Evolutionary conservation across 805 yeast genomes (phyloP), one percentile per base, ranked within the genome.

Genomic region (Myxozyma neglecta): DNA sequence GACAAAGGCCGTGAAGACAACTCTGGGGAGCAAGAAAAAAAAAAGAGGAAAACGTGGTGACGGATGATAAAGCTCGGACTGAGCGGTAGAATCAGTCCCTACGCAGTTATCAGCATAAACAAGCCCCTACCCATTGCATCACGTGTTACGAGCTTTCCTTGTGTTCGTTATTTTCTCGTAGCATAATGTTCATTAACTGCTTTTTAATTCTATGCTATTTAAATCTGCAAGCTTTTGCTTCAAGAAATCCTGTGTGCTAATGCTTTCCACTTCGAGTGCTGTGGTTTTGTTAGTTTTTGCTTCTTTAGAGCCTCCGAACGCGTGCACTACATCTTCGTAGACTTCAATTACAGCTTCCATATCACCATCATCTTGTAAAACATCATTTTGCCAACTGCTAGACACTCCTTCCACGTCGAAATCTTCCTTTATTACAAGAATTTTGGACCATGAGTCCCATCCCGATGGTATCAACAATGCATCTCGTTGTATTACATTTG

Each of bases 391-490:
- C 75, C 74, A 70, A 10, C 67, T 64, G 14, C 60, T 55, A 6
- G 65, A 49, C 8, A 68, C 63, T 18, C 63, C 68, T 7, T 62
- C 59, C 13, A 63, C 60, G 18, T 63, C 69, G 58, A 70, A 69
- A 11, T 63, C 68, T 20, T 64, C 70, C 20, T 63, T 56, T n/a
- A 73, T 59, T 1, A 71, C 66, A 35, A 54, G 54, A 13, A 74
- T 74, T 49, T 72, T 73, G 18, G 69, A 66, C 60, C 65, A 55
- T 11, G 75, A 70, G 56, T 74, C 77, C 76, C 77, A 74, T 16
- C 76, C 77, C 5, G 73, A 59, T 9, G 77, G 77, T 10, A 73
- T 64, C 35, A 66, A 49, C 6, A 72, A 37, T 20, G 64, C 58
- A 13, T 67, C 68, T 6, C 62, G 59, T 24, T 69, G 70, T 8